phyloP scores from a whole-genome alignment of 768 basidiomycete species.

The Leccinum rimulosum region DNA sequence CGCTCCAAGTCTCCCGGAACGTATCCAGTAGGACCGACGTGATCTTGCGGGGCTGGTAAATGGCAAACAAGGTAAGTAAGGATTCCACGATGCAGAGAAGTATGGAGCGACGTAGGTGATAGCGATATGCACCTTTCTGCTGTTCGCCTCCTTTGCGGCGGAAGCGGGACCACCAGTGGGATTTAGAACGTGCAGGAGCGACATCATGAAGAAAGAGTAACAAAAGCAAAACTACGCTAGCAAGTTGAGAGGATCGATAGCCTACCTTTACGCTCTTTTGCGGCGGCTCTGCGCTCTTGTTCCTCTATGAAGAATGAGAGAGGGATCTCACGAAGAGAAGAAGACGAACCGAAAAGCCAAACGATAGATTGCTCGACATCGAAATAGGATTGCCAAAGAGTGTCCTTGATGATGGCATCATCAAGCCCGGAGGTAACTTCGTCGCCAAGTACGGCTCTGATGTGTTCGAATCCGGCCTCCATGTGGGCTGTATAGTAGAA shows the following conservation, averaged over 20 bases:
- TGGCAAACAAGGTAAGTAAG: conserved; percentile 21
- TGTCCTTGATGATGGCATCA: conserved; percentile 72
- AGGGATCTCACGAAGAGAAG: not conserved
- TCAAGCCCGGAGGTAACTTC: conserved; percentile 64
- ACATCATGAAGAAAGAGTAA: conserved; percentile 32
- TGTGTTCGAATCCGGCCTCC: conserved; percentile 64
- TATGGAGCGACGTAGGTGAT: conserved; percentile 29
- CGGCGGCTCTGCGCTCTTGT: conserved; percentile 57
- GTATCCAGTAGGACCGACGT: conserved; percentile 22
- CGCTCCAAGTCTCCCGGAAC: conserved; percentile 33
- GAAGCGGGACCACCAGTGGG: conserved; percentile 35
- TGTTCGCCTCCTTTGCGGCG: conserved; percentile 35
- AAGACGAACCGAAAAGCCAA: conserved; percentile 67
- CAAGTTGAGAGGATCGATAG: conserved; percentile 26
- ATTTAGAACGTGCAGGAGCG: conserved; percentile 28
- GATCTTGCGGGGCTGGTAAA: conserved; percentile 19
- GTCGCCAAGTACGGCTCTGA: conserved; percentile 65
- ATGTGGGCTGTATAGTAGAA: conserved; percentile 53
- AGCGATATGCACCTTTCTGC: conserved; percentile 59
- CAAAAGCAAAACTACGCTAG: conserved; percentile 37
- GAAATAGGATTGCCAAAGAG: conserved; percentile 87
- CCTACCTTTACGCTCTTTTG: conserved; percentile 86
- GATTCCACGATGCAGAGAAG: conserved; percentile 12
- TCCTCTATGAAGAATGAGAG: conserved; percentile 49
- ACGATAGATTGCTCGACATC: conserved; percentile 74